A percentile compares a stretch with the other conserved stretches of the same genome.
phyloP scores from a whole-genome alignment of 495 filamentous ascomycete species.

The Aspergillus hancockii region DNA sequence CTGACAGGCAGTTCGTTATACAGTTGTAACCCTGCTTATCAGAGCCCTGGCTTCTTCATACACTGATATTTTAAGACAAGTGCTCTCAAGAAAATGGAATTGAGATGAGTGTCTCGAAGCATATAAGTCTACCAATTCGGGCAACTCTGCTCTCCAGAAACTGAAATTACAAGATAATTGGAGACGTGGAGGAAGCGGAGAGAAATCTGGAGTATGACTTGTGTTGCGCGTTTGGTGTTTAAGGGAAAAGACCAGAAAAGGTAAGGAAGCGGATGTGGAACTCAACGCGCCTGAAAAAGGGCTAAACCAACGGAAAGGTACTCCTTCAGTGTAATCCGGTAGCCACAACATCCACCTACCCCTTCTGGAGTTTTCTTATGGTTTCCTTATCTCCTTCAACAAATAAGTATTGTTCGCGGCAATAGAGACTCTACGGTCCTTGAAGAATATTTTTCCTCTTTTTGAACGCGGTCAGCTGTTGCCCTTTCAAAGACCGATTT shows the following conservation, averaged over 20 bases:
- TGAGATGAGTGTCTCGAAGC: neutral
- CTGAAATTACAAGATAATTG: neutral
- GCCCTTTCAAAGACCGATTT: neutral
- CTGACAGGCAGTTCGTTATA: neutral
- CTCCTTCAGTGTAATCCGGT: neutral
- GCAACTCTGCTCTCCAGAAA: neutral
- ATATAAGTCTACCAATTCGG: neutral
- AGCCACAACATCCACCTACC: neutral
- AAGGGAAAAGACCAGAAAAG: constrained; percentile 8
- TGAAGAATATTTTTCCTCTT: neutral
- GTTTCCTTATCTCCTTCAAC: neutral
- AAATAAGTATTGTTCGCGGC: no score
- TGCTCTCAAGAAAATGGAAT: neutral
- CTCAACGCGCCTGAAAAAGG: constrained; percentile 7
- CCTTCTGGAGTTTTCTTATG: neutral
- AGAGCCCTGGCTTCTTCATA: neutral
- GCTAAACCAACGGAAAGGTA: neutral
- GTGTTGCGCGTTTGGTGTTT: constrained; percentile 2
- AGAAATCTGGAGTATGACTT: constrained; percentile 7
- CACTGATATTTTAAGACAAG: neutral
- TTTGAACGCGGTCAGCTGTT: neutral
- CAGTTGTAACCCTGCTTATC: neutral
- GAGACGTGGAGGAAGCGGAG: constrained; percentile 4
- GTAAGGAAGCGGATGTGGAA: constrained; percentile 14
- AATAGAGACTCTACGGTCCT: no score